A percentile compares a stretch with the other conserved stretches of the same genome.
Evolutionary conservation across 148 eudicot genomes (phyloP).

Genomic region (Silene conica): DNA sequence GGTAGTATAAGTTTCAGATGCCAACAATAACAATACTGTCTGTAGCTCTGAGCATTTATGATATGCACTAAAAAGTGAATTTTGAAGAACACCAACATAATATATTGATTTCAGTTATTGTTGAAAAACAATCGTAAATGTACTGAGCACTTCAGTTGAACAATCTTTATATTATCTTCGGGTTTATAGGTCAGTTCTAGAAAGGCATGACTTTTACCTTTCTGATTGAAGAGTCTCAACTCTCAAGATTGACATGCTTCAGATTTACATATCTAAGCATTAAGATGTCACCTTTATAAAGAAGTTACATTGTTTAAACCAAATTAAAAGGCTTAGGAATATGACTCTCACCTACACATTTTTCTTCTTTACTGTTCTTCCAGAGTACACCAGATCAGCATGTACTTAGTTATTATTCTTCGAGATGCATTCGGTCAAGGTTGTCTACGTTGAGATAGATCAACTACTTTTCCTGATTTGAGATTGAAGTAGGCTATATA

Average conservation of each 20-base stretch:
- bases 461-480: constrained; percentile 20
- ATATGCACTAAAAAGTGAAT: constrained; percentile 18
- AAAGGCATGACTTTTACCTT: too few species aligned
- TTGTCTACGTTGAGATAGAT: neutral
- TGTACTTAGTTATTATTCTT: constrained; percentile 6
- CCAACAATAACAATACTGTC: neutral
- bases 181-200: neutral
- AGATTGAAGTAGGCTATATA: constrained; percentile 12
- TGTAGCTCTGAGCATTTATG: too few species aligned
- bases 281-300: constrained; percentile 9
- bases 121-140: constrained; percentile 15
- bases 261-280: neutral
- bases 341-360: constrained; percentile 4
- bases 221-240: too few species aligned
- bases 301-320: constrained; percentile 5
- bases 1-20: constrained; percentile 3
- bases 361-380: neutral
- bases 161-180: neutral
- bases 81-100: constrained; percentile 8
- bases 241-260: too few species aligned
- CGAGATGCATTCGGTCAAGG: neutral
- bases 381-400: neutral
- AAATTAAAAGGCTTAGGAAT: neutral
- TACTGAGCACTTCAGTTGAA: neutral
- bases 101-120: constrained; percentile 1